Evolutionary conservation across 163 green algal genomes (phyloP).

Genomic region (Chloroidium sp.): DNA sequence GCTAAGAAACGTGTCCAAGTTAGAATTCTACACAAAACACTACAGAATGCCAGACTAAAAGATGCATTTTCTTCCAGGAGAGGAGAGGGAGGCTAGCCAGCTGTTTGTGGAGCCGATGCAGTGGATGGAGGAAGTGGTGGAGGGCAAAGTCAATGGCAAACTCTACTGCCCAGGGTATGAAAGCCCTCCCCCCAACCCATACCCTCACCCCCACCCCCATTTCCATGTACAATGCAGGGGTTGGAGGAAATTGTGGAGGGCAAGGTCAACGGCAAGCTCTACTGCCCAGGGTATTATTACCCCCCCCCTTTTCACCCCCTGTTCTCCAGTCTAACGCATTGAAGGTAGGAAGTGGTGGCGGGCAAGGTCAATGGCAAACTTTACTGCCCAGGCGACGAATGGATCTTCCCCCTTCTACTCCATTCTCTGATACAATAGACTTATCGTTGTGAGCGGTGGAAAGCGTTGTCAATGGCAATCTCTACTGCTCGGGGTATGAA

Average conservation of each 20-base stretch:
- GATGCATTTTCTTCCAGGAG: background rate
- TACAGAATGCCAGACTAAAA: background rate
- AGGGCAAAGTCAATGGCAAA: constrained; percentile 63
- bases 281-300: constrained; percentile 53
- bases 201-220: background rate
- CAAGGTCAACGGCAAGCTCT: constrained; percentile 71
- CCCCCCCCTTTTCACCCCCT: background rate
- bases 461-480: constrained; percentile 63
- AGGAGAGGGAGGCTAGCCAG: constrained; percentile 15
- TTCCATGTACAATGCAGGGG: background rate
- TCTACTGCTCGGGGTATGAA: constrained; percentile 67
- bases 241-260: constrained; percentile 4
- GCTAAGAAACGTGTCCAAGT: too few species aligned
- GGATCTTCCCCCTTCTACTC: too few species aligned
- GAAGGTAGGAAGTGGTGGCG: constrained; percentile 55
- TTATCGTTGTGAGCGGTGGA: background rate
- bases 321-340: constrained; percentile 33
- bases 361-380: constrained; percentile 71
- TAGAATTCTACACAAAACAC: too few species aligned
- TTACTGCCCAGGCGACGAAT: constrained; percentile 58
- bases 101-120: constrained; percentile 75
- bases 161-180: constrained; percentile 68
- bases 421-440: background rate
- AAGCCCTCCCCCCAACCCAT: background rate
- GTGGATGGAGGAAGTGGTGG: constrained; percentile 63